Percentiles rank a stretch among this genome's conserved stretches.
Conservation (phyloP, 1,139 yeast species). For the Taiozyma sp. region DNA sequence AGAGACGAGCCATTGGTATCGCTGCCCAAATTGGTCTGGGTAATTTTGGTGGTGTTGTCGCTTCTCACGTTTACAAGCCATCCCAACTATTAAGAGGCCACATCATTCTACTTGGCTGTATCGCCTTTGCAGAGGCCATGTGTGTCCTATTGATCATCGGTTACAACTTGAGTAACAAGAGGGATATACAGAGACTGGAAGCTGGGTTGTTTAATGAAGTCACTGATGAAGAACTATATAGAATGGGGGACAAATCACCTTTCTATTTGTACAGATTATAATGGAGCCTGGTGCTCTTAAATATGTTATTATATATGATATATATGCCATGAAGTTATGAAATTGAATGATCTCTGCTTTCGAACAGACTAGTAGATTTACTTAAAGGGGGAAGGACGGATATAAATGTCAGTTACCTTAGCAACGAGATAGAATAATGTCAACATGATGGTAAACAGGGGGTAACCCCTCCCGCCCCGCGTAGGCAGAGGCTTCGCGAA, state of each 20-base stretch:
- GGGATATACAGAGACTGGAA: slow-evolving; percentile 17
- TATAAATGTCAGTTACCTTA: not conserved
- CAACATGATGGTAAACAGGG: not conserved
- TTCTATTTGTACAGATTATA: slow-evolving; percentile 9
- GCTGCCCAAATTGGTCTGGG: slow-evolving; percentile 39
- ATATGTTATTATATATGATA: not conserved
- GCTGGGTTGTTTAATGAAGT: slow-evolving; percentile 24
- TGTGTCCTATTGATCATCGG: slow-evolving; percentile 8
- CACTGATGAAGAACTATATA: slow-evolving; percentile 23
- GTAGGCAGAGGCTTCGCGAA: too few relatives aligned
- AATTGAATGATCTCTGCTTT: not conserved
- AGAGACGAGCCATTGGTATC: slow-evolving; percentile 35
- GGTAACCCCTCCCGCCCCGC: too few relatives aligned
- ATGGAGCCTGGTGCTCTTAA: not conserved
- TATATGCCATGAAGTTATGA: not conserved
- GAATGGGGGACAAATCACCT: slow-evolving; percentile 29
- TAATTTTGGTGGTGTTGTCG: slow-evolving; percentile 34
- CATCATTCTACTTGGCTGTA: slow-evolving; percentile 9
- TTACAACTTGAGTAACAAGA: slow-evolving; percentile 21
- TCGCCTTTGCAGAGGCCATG: slow-evolving; percentile 4
- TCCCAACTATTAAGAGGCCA: slow-evolving; percentile 13
- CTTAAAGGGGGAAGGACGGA: not conserved
- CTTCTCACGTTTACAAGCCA: slow-evolving; percentile 24
- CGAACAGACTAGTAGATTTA: too few relatives aligned
- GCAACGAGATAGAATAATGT: not conserved